Conservation (phyloP, 1,284 basidiomycete genomes). For the Omphalotus olearius region DNA sequence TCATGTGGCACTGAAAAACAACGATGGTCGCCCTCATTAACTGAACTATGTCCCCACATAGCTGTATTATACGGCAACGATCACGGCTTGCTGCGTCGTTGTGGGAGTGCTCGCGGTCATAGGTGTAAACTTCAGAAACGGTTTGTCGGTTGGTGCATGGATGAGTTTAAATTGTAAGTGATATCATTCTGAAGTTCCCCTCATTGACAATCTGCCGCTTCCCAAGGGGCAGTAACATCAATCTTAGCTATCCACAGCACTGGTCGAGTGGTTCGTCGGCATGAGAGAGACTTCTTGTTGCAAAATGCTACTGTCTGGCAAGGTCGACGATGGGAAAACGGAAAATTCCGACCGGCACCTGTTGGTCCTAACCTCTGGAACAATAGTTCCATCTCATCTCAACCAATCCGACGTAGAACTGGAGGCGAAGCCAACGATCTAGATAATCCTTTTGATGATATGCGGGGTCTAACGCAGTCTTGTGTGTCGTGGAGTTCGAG, state of each 20-base stretch:
- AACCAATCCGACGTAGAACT: neutral
- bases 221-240: slow-evolving; percentile 54
- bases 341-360: slow-evolving; percentile 1
- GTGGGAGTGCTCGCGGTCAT: slow-evolving; percentile 47
- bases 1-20: neutral
- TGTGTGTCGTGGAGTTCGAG: neutral
- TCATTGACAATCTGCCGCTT: slow-evolving; percentile 3
- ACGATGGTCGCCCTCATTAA: neutral
- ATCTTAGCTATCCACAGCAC: slow-evolving; percentile 58
- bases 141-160: slow-evolving; percentile 47
- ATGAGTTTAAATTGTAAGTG: slow-evolving; percentile 53
- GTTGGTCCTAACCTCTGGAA: neutral
- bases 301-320: slow-evolving; percentile 33
- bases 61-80: slow-evolving; percentile 55
- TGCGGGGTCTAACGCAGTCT: slow-evolving; percentile 4
- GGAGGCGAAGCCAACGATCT: neutral
- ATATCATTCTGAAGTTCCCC: neutral
- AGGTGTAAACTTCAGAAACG: slow-evolving; percentile 42
- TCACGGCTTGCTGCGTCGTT: slow-evolving; percentile 46
- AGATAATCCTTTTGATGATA: slow-evolving; percentile 5
- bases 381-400: neutral
- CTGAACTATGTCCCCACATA: slow-evolving; percentile 20
- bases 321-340: slow-evolving; percentile 5
- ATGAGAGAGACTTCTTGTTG: slow-evolving; percentile 55
- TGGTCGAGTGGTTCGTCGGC: slow-evolving; percentile 55